A percentile compares a stretch with the other conserved stretches of the same genome.
Conservation (phyloP, 2,329 filamentous ascomycete species). For the Diaporthe helianthi region DNA sequence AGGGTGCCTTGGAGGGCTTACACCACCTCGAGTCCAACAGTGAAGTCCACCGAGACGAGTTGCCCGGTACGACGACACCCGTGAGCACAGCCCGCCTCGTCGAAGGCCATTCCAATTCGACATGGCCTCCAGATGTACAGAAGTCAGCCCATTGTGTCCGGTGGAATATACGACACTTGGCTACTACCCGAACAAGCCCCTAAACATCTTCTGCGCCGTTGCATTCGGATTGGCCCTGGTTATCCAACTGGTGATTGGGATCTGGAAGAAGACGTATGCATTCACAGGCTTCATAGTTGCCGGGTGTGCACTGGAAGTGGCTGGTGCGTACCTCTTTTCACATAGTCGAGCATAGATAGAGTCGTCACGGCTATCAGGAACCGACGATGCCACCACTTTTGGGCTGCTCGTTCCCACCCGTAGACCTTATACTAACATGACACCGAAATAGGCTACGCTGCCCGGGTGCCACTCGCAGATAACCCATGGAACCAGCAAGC, state of each 20-base stretch:
- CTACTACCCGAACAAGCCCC: conserved; percentile 63
- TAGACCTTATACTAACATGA: background rate
- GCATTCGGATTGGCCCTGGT: conserved; percentile 55
- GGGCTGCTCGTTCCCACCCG: background rate
- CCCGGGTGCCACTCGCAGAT: conserved; percentile 55
- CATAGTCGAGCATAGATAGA: background rate
- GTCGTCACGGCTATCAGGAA: background rate
- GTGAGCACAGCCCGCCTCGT: background rate
- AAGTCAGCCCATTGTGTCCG: conserved; percentile 54
- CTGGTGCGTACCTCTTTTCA: conserved; percentile 47
- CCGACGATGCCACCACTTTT: background rate
- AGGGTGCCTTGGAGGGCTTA: background rate
- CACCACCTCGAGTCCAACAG: background rate
- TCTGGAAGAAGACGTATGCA: conserved; percentile 62
- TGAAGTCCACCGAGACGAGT: background rate
- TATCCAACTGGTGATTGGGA: conserved; percentile 50
- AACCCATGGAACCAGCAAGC: conserved; percentile 62
- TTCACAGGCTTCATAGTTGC: conserved; percentile 57
- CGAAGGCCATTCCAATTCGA: background rate
- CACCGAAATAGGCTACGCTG: conserved; percentile 55
- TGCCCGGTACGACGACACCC: background rate
- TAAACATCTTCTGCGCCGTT: conserved; percentile 61
- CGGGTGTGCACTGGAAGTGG: conserved; percentile 59
- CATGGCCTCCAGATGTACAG: conserved; percentile 44
- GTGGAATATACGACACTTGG: conserved; percentile 60